Percentiles rank a stretch among this genome's conserved stretches.
These are phyloP conservation scores for Croton setiger DNA, from an alignment of 441 rosid species.

Conservation along the genomic window DNA sequence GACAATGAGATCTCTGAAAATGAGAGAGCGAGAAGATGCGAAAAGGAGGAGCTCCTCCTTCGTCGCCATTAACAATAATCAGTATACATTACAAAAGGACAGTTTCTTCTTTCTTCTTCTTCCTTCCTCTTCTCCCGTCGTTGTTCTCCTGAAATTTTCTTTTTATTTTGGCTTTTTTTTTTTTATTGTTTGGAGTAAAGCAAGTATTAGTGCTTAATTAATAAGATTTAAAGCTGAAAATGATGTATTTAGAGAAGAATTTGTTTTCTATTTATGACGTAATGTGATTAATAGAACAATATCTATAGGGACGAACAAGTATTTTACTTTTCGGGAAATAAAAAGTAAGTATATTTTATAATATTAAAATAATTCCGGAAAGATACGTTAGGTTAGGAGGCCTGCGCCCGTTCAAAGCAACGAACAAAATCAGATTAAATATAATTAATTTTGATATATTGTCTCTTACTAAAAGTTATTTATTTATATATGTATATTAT, in stretches of 20 bases:
- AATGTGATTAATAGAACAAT: too few species aligned
- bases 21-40: slow-evolving; percentile 6
- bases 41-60: slow-evolving; percentile 21
- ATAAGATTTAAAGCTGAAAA: neutral
- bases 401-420: neutral
- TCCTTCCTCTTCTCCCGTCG: neutral
- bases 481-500: too few species aligned
- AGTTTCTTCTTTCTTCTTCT: slow-evolving; percentile 9
- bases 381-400: neutral
- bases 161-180: neutral
- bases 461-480: too few species aligned
- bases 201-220: neutral
- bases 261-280: neutral
- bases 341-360: too few species aligned
- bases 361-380: too few species aligned
- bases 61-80: slow-evolving; percentile 22
- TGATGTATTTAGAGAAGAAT: neutral
- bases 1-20: slow-evolving; percentile 15
- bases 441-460: too few species aligned
- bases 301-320: too few species aligned
- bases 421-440: neutral
- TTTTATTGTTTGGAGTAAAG: neutral
- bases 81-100: slow-evolving; percentile 1
- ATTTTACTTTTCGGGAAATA: too few species aligned
- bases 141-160: neutral